Evolutionary conservation across 768 basidiomycete species (phyloP), one percentile per base, ranked within the genome.

Genomic region (Calocera cornea): DNA sequence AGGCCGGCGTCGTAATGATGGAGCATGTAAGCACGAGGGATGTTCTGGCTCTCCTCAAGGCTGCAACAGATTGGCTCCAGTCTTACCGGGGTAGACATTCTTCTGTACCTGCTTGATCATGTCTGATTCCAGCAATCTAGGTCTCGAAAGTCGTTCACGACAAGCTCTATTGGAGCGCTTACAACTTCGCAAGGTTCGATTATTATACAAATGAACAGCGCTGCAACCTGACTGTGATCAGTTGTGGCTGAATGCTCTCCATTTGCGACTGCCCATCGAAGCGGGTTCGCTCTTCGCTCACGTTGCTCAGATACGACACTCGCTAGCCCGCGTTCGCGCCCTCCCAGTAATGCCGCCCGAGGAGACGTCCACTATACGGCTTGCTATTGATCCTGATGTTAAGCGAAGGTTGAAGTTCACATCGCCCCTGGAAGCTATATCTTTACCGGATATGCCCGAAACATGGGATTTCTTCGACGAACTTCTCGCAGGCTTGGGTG

Each of bases 1-100:
- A 93, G 77, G 88, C 86, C 71, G 92, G 92, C 22, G 81, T 95
- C 0, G 83, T 86, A 0, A 78, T 95, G 2, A 79, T 87, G 11
- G 89, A 94, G 76, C 80, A 81, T 7, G 75, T 86, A 31, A 81
- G 84, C 19, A 82, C 83, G 19, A 78, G 79, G 60, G 80, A 82
- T 67, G 75, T 89, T 29, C 68, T 87, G 7, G 75, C 78, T 19
- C 78, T 79, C 65, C 75, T 93, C 17, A 85, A 89, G 41, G 80
- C 82, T 14, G 88, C 89, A 0, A 78, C 80, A 16, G 69, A 73
- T 24, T 93, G 90, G 88, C 73, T 92, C 2, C 74, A 77, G 2
- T 73, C 54, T 14, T 68, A 49, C 38, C 29, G 33, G 29, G 38
- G 74, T 75, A 66, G 68, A 68, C 64, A 24, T 27, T 16, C 31